phyloP scores from a whole-genome alignment of 2,329 filamentous ascomycete genomes.

The Exophiala oligosperma region DNA sequence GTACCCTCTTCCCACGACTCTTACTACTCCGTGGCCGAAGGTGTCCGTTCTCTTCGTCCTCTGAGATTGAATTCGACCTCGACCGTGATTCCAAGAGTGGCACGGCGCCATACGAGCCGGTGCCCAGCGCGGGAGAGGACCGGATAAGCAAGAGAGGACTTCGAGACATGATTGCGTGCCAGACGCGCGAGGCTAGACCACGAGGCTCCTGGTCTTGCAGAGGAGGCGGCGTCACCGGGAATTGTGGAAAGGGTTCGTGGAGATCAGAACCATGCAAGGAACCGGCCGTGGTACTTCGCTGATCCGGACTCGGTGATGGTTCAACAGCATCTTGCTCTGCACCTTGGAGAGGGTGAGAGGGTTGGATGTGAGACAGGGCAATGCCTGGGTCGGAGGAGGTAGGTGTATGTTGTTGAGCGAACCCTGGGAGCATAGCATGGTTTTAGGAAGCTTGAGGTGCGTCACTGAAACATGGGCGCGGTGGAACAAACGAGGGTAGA shows the following conservation, averaged over 20 bases:
- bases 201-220: background rate
- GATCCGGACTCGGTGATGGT: constrained; percentile 6
- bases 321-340: constrained; percentile 21
- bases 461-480: background rate
- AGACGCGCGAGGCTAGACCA: constrained; percentile 20
- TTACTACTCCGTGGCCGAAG: constrained; percentile 6
- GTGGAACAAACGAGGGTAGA: constrained; percentile 6
- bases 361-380: constrained; percentile 15
- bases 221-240: constrained; percentile 11
- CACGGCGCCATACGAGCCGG: constrained; percentile 61
- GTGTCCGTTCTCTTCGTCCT: constrained; percentile 29
- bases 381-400: constrained; percentile 6
- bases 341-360: constrained; percentile 1
- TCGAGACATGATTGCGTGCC: constrained; percentile 45
- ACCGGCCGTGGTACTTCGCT: constrained; percentile 11
- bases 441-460: background rate
- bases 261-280: constrained; percentile 8
- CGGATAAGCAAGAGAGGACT: constrained; percentile 60
- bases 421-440: constrained; percentile 17
- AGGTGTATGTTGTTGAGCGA: constrained; percentile 4
- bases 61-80: constrained; percentile 28
- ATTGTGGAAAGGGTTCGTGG: constrained; percentile 2
- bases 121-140: constrained; percentile 61
- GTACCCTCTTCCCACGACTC: constrained; percentile 20
- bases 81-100: constrained; percentile 33